Base-by-base conservation (phyloP, 2,329 filamentous ascomycete species). In the Aspergillus vadensis region DNA sequence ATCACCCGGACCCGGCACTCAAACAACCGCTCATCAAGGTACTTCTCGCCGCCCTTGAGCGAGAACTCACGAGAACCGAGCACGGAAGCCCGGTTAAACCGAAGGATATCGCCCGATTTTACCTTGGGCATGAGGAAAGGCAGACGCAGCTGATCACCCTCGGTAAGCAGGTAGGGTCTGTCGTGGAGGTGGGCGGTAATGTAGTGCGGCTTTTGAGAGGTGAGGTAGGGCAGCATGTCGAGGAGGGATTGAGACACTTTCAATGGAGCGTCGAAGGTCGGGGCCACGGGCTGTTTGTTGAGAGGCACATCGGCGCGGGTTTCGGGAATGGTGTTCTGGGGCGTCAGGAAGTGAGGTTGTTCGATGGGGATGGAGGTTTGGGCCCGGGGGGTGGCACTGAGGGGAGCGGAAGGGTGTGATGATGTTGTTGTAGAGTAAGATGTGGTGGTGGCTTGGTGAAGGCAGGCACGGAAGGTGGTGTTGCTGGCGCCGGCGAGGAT, bases 61-160 rank as follows among this genome's bases (percentile, higher is more conserved):
- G 94, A 97, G 79, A 91, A 96, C 76, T 98, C 94, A 65, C 95
- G 85, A 67, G 89, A 94, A 27, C 95, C 95, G 48, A 99, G 80
- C 57, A 89, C 82, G 43, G 87, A 89, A 23, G 92, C 95, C 58
- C 92, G 89, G 79, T 97, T 94, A 60, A 99, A 84, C 6, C 93
- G 90, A 62, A 99, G 83, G 39, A 96, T 81, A 74, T 98, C 94
- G 30, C 95, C 95, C 0, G 92, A 88, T 7, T 83, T 79, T 5
- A 92, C 90, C 25, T 85, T 87, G 2, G 88, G 86, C 87, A 95
- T 91, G 69, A 85, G 85, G 81, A 93, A 93, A 5, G 91, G 91
- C 55, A 95, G 86, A 38, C 90, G 90, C 54, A 95, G 77, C 61
- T 83, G 82, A 79, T 95, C 91, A 67, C 91, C 91, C 48, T 83